phyloP scores from a whole-genome alignment of 805 yeast species.

The Saturnispora sanitii region DNA sequence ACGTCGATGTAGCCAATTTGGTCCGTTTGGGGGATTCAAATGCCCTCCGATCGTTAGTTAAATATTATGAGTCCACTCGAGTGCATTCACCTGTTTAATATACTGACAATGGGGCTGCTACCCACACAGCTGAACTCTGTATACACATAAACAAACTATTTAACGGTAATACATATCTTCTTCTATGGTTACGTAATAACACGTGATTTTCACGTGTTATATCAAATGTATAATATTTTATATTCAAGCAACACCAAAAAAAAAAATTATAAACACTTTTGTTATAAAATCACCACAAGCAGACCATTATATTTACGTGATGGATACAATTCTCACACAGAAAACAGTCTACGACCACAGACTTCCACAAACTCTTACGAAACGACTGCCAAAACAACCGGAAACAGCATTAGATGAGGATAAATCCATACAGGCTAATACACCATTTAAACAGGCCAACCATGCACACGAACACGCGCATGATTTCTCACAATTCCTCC shows the following conservation, averaged over 20 bases:
- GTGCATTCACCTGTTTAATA: no score
- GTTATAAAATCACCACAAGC: no score
- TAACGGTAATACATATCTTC: no score
- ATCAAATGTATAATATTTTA: no score
- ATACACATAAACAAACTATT: no score
- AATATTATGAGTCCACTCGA: constrained; percentile 25
- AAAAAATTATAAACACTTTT: no score
- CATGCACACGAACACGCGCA: not conserved
- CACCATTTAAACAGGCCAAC: constrained; percentile 14
- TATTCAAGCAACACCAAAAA: no score
- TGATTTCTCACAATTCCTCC: constrained; percentile 16
- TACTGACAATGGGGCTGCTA: no score
- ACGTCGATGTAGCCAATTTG: constrained; percentile 59
- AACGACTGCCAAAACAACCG: constrained; percentile 3
- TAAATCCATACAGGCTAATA: constrained; percentile 12
- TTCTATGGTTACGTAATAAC: no score
- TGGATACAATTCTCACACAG: not conserved
- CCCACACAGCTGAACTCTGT: no score
- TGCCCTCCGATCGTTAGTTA: constrained; percentile 35
- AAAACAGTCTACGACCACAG: constrained; percentile 5
- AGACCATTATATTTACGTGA: not conserved
- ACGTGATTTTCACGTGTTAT: no score
- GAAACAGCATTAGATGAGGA: constrained; percentile 19
- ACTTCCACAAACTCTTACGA: constrained; percentile 1
- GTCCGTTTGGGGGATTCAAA: constrained; percentile 36